These are phyloP conservation scores for Thecaphora thlaspeos DNA, from an alignment of 1,284 basidiomycete species.

Conservation along the genomic window DNA sequence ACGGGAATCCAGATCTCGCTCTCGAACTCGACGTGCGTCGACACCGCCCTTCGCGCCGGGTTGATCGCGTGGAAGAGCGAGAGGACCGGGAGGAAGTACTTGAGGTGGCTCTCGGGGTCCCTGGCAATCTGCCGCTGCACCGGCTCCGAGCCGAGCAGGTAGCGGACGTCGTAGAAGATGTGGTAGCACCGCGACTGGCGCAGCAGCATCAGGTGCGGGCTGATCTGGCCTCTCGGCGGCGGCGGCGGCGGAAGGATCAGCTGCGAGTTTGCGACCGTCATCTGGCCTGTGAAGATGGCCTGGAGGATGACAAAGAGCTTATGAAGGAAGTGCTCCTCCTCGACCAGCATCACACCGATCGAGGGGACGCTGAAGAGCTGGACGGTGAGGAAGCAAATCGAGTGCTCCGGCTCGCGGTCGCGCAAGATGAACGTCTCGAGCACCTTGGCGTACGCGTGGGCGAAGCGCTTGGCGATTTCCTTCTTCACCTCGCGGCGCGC, in stretches of 20 bases:
- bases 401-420: constrained; percentile 56
- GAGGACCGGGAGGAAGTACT: constrained; percentile 46
- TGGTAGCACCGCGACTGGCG: constrained; percentile 49
- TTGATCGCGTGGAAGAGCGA: constrained; percentile 51
- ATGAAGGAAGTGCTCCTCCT: constrained; percentile 33
- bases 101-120: constrained; percentile 15
- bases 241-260: constrained; percentile 41
- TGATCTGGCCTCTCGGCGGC: constrained; percentile 33
- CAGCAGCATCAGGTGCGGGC: constrained; percentile 37
- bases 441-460: constrained; percentile 47
- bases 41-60: constrained; percentile 45
- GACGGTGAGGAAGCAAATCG: constrained; percentile 53
- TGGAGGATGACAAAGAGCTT: constrained; percentile 48
- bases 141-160: constrained; percentile 47
- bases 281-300: constrained; percentile 45
- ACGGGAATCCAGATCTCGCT: constrained; percentile 55
- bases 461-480: constrained; percentile 66
- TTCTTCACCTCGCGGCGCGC: constrained; percentile 71
- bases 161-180: constrained; percentile 54
- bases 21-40: constrained; percentile 55
- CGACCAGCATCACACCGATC: constrained; percentile 48
- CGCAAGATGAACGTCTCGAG: constrained; percentile 54
- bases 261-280: constrained; percentile 11
- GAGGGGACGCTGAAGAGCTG: constrained; percentile 57
- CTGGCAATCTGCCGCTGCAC: constrained; percentile 48